phyloP scores from a whole-genome alignment of 2,329 filamentous ascomycete genomes.

The Periconia sp. region DNA sequence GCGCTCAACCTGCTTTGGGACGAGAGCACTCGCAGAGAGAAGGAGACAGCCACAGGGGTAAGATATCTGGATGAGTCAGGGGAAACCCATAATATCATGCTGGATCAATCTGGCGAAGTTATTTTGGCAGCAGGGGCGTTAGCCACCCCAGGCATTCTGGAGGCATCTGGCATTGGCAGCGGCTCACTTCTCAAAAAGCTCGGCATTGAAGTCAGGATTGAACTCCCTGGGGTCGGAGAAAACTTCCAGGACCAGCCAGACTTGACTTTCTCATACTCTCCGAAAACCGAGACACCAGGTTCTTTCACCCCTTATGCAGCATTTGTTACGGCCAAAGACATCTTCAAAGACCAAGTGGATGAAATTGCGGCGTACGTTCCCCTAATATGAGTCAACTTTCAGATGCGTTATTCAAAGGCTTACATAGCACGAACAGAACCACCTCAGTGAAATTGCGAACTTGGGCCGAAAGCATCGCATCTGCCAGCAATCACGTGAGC shows the following conservation, averaged over 20 bases:
- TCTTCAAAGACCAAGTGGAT: not conserved
- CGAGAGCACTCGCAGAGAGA: not conserved
- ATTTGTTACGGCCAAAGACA: not conserved
- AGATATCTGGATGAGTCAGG: not conserved
- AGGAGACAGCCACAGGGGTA: not conserved
- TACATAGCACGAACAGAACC: not conserved
- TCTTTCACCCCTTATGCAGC: not conserved
- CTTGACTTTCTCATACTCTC: not conserved
- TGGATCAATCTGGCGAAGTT: conserved; percentile 11
- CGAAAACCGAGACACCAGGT: not conserved
- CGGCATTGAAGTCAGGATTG: conserved; percentile 24
- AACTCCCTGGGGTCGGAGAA: conserved; percentile 28
- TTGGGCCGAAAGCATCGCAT: not conserved
- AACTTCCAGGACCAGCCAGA: conserved; percentile 36
- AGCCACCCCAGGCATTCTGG: conserved; percentile 17
- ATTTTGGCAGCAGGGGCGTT: conserved; percentile 20
- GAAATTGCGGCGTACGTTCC: not conserved
- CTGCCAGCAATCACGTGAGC: not conserved
- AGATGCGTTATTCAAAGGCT: not conserved
- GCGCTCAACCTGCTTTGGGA: not conserved
- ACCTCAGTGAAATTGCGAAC: not conserved
- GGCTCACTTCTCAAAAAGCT: conserved; percentile 17
- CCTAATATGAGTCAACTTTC: not conserved
- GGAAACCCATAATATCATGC: not conserved
- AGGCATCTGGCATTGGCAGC: conserved; percentile 20